Evolutionary conservation across 176 grass and related monocot species (phyloP), one percentile per base, ranked within the genome.

Genomic region (Bonia amplexicaulis): DNA sequence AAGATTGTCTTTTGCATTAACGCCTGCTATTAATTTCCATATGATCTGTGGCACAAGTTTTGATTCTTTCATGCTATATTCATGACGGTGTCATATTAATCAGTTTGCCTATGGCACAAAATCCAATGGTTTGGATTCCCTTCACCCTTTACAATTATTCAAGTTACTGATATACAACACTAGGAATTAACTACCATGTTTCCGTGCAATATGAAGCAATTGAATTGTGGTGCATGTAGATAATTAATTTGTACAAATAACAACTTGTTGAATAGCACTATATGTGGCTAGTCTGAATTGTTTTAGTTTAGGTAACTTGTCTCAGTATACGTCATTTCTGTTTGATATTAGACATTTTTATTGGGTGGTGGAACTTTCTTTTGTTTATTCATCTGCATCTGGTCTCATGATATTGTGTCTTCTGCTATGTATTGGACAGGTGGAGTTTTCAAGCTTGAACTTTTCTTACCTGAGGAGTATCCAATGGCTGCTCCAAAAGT

Each of bases 391-490:
- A 15, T 87, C 66, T 48, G 14, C 44, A 22, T 70, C 74, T 78
- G 26, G 44, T 77, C n/a, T 26, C 62, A 12, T 85, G n/a, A 17
- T 64, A 71, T 48, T 53, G 7, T 78, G 69, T 79, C 6, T 61
- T 89, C 59, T 83, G 5, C 35, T 84, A 67, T 67, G 25, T 74
- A 55, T 78, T 42, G 67, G 45, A 69, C 87, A 97, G 95, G 95
- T 72, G 95, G 95, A 46, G 86, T 94, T 85, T 97, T 97, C 65
- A 97, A 97, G 90, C 95, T 94, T 69, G 95, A 97, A 75, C 81
- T 97, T 40, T 97, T 97, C 85, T 92, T 97, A 76, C 95, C 92
- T 54, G 95, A 97, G 88, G 95, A 97, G 77, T 97, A 97, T 88
- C 95, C 95, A 20, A 97, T 97, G 95, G 95, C 95, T 57, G 88